These are phyloP conservation scores for Rhizophlyctis rosea DNA, from an alignment of 192 early-diverging fungal species.

Conservation along the genomic window DNA sequence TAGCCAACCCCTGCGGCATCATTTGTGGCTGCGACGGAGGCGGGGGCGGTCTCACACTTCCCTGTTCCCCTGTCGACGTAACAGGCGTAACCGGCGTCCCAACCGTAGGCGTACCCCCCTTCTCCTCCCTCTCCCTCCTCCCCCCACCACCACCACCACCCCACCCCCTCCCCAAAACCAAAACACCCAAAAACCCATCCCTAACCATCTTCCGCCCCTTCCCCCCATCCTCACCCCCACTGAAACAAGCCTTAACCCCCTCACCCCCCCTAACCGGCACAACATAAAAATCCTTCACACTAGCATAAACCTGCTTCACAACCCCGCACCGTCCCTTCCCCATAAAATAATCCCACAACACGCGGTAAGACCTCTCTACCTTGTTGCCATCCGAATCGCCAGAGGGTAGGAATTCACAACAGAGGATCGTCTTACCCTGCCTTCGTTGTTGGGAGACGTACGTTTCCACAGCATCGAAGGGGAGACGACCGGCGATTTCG, in stretches of 20 bases:
- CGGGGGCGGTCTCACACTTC: too few relatives aligned
- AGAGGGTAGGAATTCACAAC: slow-evolving; percentile 32
- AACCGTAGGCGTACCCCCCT: too few relatives aligned
- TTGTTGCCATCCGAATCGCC: neutral
- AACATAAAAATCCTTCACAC: slow-evolving; percentile 75
- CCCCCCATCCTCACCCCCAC: slow-evolving; percentile 31
- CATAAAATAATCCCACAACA: slow-evolving; percentile 63
- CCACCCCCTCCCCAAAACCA: slow-evolving; percentile 55
- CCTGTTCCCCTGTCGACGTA: too few relatives aligned
- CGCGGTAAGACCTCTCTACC: slow-evolving; percentile 39
- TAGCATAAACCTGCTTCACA: slow-evolving; percentile 58
- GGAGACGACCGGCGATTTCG: slow-evolving; percentile 66
- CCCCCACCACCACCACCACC: neutral
- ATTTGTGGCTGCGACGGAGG: too few relatives aligned
- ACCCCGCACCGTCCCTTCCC: slow-evolving; percentile 62
- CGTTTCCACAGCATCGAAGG: slow-evolving; percentile 38
- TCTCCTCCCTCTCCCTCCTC: too few relatives aligned
- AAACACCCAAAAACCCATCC: slow-evolving; percentile 58
- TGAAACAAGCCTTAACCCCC: slow-evolving; percentile 54
- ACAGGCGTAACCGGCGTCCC: too few relatives aligned
- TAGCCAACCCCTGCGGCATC: too few relatives aligned
- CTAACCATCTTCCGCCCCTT: slow-evolving; percentile 19
- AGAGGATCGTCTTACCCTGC: slow-evolving; percentile 57
- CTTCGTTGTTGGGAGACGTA: slow-evolving; percentile 57
- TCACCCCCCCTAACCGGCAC: slow-evolving; percentile 56